These are phyloP conservation scores for Jacaranda copaia DNA, from an alignment of 257 asterid species.

Conservation along the genomic window DNA sequence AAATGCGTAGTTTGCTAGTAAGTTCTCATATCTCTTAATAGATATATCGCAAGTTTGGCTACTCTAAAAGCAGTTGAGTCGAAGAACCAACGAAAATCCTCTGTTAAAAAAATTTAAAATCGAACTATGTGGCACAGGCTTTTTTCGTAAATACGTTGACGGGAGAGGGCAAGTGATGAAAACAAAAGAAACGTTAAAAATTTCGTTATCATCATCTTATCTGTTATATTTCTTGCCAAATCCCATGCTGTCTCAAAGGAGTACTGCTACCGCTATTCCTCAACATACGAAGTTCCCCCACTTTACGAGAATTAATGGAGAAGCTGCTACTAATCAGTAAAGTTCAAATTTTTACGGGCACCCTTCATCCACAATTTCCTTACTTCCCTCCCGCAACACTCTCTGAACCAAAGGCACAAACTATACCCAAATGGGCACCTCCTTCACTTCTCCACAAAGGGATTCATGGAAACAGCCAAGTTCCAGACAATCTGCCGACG, in stretches of 20 bases:
- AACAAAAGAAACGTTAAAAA: slow-evolving; percentile 25
- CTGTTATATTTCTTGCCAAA: slow-evolving; percentile 24
- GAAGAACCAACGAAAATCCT: too few species aligned
- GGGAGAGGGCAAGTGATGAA: not conserved
- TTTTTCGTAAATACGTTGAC: slow-evolving; percentile 8
- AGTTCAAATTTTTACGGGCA: slow-evolving; percentile 23
- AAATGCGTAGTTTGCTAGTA: too few species aligned
- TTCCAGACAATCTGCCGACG: slow-evolving; percentile 37
- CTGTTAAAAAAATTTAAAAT: too few species aligned
- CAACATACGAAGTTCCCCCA: not conserved
- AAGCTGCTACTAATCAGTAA: slow-evolving; percentile 34
- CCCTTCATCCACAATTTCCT: slow-evolving; percentile 25
- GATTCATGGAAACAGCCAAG: slow-evolving; percentile 24
- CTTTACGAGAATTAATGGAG: slow-evolving; percentile 32
- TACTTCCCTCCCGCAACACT: slow-evolving; percentile 11
- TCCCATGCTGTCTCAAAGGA: not conserved
- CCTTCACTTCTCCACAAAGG: slow-evolving; percentile 31
- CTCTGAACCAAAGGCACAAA: slow-evolving; percentile 34
- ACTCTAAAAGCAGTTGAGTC: too few species aligned
- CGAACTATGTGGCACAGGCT: not conserved
- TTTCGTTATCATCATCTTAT: slow-evolving; percentile 36
- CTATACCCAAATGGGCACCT: slow-evolving; percentile 13
- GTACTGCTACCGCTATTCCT: not conserved
- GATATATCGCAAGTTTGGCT: too few species aligned
- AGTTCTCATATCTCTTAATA: too few species aligned